A percentile compares a stretch with the other conserved stretches of the same genome.
Evolutionary conservation across 2,329 filamentous ascomycete species (phyloP).

Genomic region (Diplodia seriata): DNA sequence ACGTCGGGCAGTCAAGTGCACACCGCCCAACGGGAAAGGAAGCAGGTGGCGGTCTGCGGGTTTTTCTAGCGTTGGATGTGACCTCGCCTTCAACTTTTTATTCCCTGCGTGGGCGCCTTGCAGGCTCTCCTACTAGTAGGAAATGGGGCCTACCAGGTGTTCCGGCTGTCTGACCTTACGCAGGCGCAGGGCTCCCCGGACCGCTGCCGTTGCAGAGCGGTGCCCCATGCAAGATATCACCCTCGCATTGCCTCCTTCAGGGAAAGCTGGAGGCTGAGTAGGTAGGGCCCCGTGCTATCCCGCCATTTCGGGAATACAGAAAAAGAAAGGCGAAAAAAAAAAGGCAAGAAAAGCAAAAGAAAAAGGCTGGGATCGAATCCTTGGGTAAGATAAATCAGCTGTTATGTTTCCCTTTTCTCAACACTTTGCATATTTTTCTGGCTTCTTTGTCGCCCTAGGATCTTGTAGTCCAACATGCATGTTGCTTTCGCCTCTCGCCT

Average conservation of each 20-base stretch:
- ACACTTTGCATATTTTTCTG: background rate
- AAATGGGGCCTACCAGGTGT: background rate
- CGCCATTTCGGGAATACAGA: background rate
- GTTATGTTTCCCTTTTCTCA: background rate
- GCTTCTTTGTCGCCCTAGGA: background rate
- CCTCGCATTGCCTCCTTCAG: background rate
- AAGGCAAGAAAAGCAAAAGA: background rate
- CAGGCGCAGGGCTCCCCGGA: background rate
- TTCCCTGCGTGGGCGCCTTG: background rate
- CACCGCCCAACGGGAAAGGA: background rate
- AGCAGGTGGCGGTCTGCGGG: background rate
- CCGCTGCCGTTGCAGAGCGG: background rate
- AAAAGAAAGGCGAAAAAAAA: background rate
- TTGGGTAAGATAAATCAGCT: background rate
- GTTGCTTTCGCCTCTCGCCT: background rate
- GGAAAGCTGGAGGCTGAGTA: background rate
- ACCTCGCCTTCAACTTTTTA: background rate
- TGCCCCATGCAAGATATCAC: background rate
- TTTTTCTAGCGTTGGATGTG: background rate
- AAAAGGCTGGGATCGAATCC: background rate
- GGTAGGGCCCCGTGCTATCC: background rate
- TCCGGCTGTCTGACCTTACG: background rate
- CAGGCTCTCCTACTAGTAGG: background rate
- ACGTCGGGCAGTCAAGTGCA: background rate
- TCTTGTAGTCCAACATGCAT: background rate